Evolutionary conservation across 805 yeast genomes (phyloP), one percentile per base, ranked within the genome.

Genomic region (Ogataea pini): DNA sequence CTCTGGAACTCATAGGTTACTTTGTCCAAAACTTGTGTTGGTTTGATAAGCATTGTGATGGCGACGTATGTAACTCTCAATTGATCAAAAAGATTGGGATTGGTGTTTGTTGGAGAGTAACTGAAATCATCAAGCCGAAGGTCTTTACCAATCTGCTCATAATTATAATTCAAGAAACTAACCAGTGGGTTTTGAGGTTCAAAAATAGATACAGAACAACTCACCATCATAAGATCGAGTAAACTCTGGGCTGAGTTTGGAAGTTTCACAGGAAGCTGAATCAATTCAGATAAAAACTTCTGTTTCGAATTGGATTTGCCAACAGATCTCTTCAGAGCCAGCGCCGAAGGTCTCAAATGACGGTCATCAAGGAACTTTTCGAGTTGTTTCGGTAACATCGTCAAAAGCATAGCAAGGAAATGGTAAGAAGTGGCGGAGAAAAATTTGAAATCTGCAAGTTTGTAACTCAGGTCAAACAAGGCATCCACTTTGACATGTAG

Each of bases 391-490:
- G 75, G 73, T 18, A 64, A 55, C 16, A 72, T 54, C 1, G 69
- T 53, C 32, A 72, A 17, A 18, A 73, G 48, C 14, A 65, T 52
- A 7, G 74, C 64, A 25, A 72, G 59, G 39, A 72, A 59, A 29
- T 59, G 64, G 53, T 60, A 64, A 8, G 66, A 46, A 13, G 69
- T 36, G 56, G 57, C 56, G 44, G 64, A 46, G 56, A 60, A 56
- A 46, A 62, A 47, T 48, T 61, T 51, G 53, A 53, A 47, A 47
- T 67, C 77, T 3, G 66, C 52, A 7, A 58, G 46, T 36, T 60
- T 62, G 39, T 58, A 51, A 5, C 68, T 39, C n/a, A 60, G 56
- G 29, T 73, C 78, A 53, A 72, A 72, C n/a, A 73, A 47, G 0
- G 55, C 31, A 18, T 69, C 74, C 5, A 68, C 67, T 41, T 63